Evolutionary conservation across 352 stramenopile species (phyloP), one percentile per base, ranked within the genome.

Genomic region (Phytophthora colocasiae): DNA sequence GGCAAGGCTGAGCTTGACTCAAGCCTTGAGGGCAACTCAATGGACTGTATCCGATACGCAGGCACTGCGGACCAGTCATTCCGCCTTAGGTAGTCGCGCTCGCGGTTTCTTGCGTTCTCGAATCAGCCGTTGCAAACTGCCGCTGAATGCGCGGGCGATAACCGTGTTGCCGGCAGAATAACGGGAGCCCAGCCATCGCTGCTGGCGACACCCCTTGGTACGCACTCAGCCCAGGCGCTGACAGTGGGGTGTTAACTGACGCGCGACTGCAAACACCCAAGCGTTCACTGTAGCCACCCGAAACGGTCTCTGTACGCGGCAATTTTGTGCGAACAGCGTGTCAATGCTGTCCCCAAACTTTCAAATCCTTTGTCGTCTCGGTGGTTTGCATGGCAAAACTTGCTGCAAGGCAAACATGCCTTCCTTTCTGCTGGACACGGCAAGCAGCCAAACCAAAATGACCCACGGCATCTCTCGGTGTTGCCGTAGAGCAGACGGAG

Each of bases 331-430:
- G 29, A 59, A 46, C 58, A 27, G 46, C 61, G 53, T 65, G 54
- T 64, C 46, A 39, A 26, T 26, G 14, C 12, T 0, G 24, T 2
- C 24, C n/a, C 55, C 46, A 69, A 68, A 69, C 46, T 63, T 68
- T 69, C 54, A 60, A 65, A 70, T 70, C 54, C n/a, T 11, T 46
- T 36, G 17, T 34, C 29, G 40, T 48, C 39, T 44, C 53, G 15
- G 14, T 12, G 14, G 15, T 31, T 32, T 24, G n/a, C 40, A 31
- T 31, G 4, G 27, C 27, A 8, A 31, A 31, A 31, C 4, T 3
- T 31, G 27, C 27, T 31, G 27, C 6, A 31, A 46, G 40, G 9
- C 27, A 26, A 39, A 6, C 1, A 2, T 6, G 15, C 7, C 4
- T 43, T 63, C 44, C 39, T 38, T 56, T 48, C 32, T 39, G 44